Conservation (phyloP, 371 early-diverging fungal species). For the Saksenaea oblongispora region DNA sequence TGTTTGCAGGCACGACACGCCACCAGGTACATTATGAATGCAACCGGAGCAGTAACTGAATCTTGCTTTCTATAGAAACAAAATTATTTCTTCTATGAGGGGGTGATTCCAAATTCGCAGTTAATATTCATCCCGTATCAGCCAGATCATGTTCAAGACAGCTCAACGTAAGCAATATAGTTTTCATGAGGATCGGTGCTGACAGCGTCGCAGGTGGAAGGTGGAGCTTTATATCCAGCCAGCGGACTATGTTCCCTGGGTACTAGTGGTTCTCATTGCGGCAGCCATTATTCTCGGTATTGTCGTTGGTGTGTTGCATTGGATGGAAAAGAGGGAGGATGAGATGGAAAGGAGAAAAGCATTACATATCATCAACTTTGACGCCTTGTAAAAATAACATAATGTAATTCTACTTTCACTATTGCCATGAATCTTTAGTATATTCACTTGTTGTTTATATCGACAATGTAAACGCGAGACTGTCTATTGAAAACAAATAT, state of each 20-base stretch:
- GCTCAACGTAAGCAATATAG: constrained; percentile 34
- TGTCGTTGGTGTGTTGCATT: constrained; percentile 70
- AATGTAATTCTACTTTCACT: not conserved
- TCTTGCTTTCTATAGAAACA: constrained; percentile 14
- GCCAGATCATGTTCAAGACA: constrained; percentile 47
- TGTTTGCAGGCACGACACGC: constrained; percentile 83
- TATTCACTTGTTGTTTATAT: not conserved
- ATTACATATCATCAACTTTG: constrained; percentile 87
- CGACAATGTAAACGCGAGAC: not conserved
- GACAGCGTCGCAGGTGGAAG: constrained; percentile 61
- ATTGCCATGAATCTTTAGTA: not conserved
- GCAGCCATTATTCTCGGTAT: constrained; percentile 66
- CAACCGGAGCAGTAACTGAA: not conserved
- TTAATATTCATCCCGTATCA: constrained; percentile 88
- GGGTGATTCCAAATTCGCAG: constrained; percentile 93
- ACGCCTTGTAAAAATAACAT: constrained; percentile 67
- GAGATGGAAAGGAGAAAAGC: constrained; percentile 71
- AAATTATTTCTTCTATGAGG: constrained; percentile 65
- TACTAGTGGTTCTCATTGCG: constrained; percentile 68
- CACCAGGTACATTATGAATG: constrained; percentile 47
- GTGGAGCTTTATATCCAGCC: constrained; percentile 88
- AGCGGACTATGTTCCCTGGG: constrained; percentile 76
- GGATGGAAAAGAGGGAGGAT: constrained; percentile 83
- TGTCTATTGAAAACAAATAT: no score
- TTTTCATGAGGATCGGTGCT: not conserved